Evolutionary conservation across 2,329 filamentous ascomycete species (phyloP), one percentile per base, ranked within the genome.

Genomic region (Microdochium nivale): DNA sequence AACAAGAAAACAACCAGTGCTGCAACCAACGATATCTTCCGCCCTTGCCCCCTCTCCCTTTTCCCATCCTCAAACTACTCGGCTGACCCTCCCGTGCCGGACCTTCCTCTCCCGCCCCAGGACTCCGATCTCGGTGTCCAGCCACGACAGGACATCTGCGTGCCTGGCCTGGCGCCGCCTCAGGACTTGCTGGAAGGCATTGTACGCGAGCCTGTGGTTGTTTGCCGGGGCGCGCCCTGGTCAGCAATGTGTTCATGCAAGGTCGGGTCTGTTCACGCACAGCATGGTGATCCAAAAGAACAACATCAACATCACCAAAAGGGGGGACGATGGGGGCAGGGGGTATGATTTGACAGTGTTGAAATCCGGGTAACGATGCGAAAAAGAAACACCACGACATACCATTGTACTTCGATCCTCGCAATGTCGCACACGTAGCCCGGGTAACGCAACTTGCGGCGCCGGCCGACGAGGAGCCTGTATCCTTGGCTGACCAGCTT

Each of bases 131-230:
- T 81, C 72, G 14, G 55, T 63, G 7, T 76, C 73, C 54, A 96
- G 67, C 89, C 89, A 96, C 30, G 64, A 65, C 52, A 96, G 67
- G 14, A 91, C 76, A 27, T 69, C 68, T 4, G 62, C 62, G 66
- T 90, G 88, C 51, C 75, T 78, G 32, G 85, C 84, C 74, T 95
- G 90, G 65, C 86, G 89, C 58, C 75, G 78, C 48, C 67, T 65
- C 59, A 96, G 73, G 25, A 94, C 83, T 49, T 75, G 70, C 47
- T 73, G 66, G 60, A 95, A 95, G 4, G 90, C 89, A 25, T 74
- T 74, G 49, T 83, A 81, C 0, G 83, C 85, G 53, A 92, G 71
- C 73, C 84, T 87, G n/a, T n/a, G n/a, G n/a, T n/a, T n/a, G n/a
- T n/a, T n/a, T n/a, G n/a, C n/a, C n/a, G n/a, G n/a, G n/a, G n/a